Percentiles rank a stretch among this genome's conserved stretches.
Conservation (phyloP, 2,329 filamentous ascomycete genomes). For the Pseudopithomyces chartarum region DNA sequence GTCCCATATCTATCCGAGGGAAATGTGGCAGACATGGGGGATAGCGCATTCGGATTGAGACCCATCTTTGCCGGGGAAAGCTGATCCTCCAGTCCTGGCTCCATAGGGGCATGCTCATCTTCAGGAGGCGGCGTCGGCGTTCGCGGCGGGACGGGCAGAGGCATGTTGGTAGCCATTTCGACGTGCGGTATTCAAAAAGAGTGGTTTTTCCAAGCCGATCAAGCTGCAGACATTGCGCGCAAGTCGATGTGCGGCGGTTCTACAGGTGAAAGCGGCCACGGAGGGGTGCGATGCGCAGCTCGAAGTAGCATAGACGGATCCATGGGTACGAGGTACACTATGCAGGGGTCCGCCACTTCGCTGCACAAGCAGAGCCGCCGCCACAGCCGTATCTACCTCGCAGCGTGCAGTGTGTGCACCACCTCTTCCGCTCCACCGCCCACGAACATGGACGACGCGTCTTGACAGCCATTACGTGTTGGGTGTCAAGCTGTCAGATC, state of each 20-base stretch:
- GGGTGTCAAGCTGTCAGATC: not conserved
- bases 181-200: conserved; percentile 12
- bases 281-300: conserved; percentile 21
- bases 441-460: not conserved
- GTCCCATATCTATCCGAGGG: conserved; percentile 41
- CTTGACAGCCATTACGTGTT: not conserved
- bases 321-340: too few relatives aligned
- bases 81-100: conserved; percentile 40
- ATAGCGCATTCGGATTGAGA: conserved; percentile 42
- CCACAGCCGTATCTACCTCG: conserved; percentile 10
- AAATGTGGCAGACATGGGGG: conserved; percentile 47
- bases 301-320: conserved; percentile 23
- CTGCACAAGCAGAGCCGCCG: conserved; percentile 16
- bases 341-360: conserved; percentile 16
- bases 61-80: conserved; percentile 30
- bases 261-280: conserved; percentile 23
- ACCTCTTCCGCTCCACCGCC: not conserved
- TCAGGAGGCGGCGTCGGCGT: conserved; percentile 68
- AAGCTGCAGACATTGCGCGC: not conserved
- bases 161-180: conserved; percentile 64
- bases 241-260: not conserved
- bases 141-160: conserved; percentile 64
- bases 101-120: conserved; percentile 48
- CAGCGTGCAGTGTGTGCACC: conserved; percentile 12
- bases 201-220: not conserved